Conservation (phyloP, 257 asterid species). For the Voacanga thouarsii region DNA sequence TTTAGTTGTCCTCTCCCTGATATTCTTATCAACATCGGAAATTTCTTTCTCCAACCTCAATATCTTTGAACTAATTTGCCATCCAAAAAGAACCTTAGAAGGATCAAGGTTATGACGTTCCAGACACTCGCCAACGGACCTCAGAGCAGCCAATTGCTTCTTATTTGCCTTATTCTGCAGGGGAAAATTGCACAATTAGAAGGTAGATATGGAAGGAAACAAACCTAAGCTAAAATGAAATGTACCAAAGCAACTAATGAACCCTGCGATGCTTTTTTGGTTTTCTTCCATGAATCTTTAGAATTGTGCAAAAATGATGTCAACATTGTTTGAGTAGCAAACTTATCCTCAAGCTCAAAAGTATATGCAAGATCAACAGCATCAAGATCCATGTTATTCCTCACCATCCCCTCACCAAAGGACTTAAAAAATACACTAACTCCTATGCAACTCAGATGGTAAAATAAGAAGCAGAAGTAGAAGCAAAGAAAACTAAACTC, state of each 20-base stretch:
- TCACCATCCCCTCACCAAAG: conserved; percentile 42
- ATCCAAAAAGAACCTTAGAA: conserved; percentile 57
- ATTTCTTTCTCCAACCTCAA: conserved; percentile 54
- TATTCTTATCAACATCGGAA: conserved; percentile 29
- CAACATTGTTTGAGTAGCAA: conserved; percentile 50
- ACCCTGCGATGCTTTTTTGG: conserved; percentile 40
- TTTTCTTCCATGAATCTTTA: conserved; percentile 47
- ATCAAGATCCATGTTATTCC: conserved; percentile 61
- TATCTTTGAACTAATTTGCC: conserved; percentile 65
- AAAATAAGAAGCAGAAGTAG: conserved; percentile 3
- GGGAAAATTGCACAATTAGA: conserved; percentile 19
- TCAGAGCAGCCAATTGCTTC: conserved; percentile 51
- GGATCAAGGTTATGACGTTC: conserved; percentile 59
- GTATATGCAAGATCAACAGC: conserved; percentile 65
- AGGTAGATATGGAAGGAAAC: not conserved
- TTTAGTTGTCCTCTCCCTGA: conserved; percentile 29
- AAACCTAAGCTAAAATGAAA: not conserved
- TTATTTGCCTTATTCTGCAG: conserved; percentile 65
- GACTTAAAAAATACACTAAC: not conserved
- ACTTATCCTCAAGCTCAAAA: conserved; percentile 63
- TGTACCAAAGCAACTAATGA: conserved; percentile 46
- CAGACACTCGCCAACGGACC: conserved; percentile 53
- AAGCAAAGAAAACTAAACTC: not conserved
- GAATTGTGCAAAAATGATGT: conserved; percentile 51
- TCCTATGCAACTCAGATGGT: not conserved